Evolutionary conservation across 495 filamentous ascomycete genomes (phyloP), one percentile per base, ranked within the genome.

Genomic region (Penicillium dipodomyicola): DNA sequence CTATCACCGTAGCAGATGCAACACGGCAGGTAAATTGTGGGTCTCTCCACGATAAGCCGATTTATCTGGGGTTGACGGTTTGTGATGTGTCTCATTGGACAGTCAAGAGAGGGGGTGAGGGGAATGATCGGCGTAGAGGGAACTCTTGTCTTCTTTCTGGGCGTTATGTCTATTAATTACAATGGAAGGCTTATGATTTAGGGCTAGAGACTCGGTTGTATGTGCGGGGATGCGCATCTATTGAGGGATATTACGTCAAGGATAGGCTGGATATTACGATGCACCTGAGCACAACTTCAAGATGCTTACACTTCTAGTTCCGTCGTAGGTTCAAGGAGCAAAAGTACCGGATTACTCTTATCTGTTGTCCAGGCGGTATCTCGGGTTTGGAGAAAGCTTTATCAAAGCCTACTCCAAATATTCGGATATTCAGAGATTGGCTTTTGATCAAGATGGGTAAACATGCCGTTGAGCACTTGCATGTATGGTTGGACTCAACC

Each of bases 31-130:
- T 11, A 3, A 6, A 1, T 19, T n/a, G 57, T 63, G 64, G 64
- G 58, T 61, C 52, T 52, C 54, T 48, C 52, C 62, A 49, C 48
- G 65, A 67, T 67, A 67, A 60, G 41, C 52, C 15, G 32, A 59
- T 39, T 29, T 50, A 62, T 67, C 65, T 65, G 62, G 58, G 61
- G 61, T 64, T 54, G 22, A 29, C n/a, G 35, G 14, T 17, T n/a
- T 45, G 14, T 15, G n/a, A 19, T 20, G 32, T 29, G 22, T 20
- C 19, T 52, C 7, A 67, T 67, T 67, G 65, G 62, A 14, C 42
- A 15, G 4, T 7, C 12, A 9, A 32, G 42, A 58, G 54, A 59
- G 62, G 62, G 62, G 56, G 29, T 32, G 50, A 46, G 64, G 60
- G 61, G 61, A 52, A 55, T 57, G 60, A 64, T 67, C 64, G 61